phyloP scores from a whole-genome alignment of 768 basidiomycete genomes.

The Leccinum aurantiacum region DNA sequence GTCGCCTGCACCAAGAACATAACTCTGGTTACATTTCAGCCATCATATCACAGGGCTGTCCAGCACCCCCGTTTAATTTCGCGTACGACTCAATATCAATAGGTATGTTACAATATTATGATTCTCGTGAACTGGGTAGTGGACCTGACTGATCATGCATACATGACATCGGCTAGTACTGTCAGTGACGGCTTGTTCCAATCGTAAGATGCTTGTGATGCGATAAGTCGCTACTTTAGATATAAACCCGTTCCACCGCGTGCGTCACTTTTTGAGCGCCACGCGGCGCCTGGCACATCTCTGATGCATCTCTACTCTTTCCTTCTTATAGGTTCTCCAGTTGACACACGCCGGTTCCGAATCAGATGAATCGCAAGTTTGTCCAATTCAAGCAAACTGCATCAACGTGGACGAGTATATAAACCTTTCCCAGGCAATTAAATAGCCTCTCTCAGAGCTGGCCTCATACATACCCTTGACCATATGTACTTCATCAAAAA shows the following conservation, averaged over 20 bases:
- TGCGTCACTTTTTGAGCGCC: neutral
- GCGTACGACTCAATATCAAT: neutral
- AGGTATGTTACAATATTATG: neutral
- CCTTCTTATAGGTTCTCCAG: neutral
- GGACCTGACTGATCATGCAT: no score
- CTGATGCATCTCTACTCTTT: neutral
- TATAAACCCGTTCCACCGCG: no score
- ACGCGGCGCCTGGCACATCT: neutral
- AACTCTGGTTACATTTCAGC: neutral
- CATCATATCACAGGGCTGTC: neutral
- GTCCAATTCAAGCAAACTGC: neutral
- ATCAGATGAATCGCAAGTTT: neutral
- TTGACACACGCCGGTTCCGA: neutral
- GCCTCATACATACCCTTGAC: neutral
- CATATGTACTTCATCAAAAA: constrained; percentile 1
- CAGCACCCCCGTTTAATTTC: neutral
- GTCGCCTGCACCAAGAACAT: neutral
- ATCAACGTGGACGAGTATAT: neutral
- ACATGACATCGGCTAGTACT: no score
- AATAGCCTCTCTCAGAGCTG: neutral
- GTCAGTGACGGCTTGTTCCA: neutral
- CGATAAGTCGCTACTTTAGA: no score
- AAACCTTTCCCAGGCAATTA: neutral
- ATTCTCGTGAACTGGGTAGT: no score
- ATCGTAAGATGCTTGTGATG: no score